Percentiles rank a stretch among this genome's conserved stretches.
Conservation (phyloP, 1,139 yeast genomes). For the Geotrichum candidum region DNA sequence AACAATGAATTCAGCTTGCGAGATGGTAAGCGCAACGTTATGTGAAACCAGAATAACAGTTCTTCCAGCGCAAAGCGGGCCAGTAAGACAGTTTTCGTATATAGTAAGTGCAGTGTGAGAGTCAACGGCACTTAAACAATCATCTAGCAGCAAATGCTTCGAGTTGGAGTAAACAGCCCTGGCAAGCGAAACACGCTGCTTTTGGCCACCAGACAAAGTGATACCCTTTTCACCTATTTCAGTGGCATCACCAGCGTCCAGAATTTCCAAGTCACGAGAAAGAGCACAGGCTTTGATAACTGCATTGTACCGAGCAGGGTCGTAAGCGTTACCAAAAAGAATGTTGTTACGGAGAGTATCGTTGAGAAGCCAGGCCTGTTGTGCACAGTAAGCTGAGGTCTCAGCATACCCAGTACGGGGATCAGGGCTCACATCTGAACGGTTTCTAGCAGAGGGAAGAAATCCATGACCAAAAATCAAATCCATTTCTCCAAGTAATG, state of each 20-base stretch:
- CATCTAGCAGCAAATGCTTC: conserved; percentile 77
- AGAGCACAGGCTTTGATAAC: conserved; percentile 70
- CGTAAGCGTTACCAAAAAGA: conserved; percentile 66
- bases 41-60: conserved; percentile 91
- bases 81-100: conserved; percentile 82
- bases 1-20: conserved; percentile 71
- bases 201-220: conserved; percentile 94
- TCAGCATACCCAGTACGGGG: conserved; percentile 75
- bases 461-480: conserved; percentile 62
- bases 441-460: conserved; percentile 71
- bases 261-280: conserved; percentile 69
- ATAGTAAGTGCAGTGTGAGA: conserved; percentile 95
- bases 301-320: conserved; percentile 65
- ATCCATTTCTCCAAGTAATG: conserved; percentile 92
- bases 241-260: conserved; percentile 63
- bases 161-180: conserved; percentile 88
- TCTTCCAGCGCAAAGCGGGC: conserved; percentile 76
- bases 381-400: conserved; percentile 92
- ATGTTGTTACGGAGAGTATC: conserved; percentile 83
- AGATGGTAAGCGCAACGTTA: conserved; percentile 81
- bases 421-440: conserved; percentile 64
- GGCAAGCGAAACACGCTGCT: conserved; percentile 91
- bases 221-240: conserved; percentile 96
- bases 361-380: conserved; percentile 90
- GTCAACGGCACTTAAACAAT: conserved; percentile 94